Base-by-base conservation (phyloP, 2,329 filamentous ascomycete species). In the Zymoseptoria crescenta region DNA sequence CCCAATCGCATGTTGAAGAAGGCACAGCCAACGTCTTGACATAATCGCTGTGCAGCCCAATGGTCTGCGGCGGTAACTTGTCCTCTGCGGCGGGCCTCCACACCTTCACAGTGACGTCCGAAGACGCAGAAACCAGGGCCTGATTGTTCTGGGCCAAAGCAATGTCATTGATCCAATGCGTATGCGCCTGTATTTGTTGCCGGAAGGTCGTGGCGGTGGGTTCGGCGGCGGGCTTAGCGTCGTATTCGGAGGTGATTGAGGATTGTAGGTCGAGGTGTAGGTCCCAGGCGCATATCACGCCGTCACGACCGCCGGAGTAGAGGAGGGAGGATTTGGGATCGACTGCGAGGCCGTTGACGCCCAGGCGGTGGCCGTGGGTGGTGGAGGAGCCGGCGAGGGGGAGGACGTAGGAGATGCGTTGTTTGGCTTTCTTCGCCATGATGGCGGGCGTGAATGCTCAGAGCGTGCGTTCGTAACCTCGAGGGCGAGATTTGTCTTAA, bases 121-220 rank as follows among this genome's bases (percentile, higher is more conserved):
- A 96, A 4, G 91, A 96, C 20, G 89, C 91, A 8, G 92, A 95
- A 30, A 96, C 87, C 54, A 96, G 80, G 21, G 89, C 88, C 19
- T 85, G 80, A 69, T 92, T 90, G 69, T 86, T 84, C 70, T 91
- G 84, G 7, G 88, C 88, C 57, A 96, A 82, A 21, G 86, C 84
- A 63, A 96, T 89, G 74, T 96, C 92, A 76, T 96, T 96, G 76
- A 96, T 87, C 92, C 92, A 96, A 74, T 96, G 91, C 55, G 91
- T 96, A 74, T 96, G 92, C 8, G 92, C 91, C 72, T 88, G 86
- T 16, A 87, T 83, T 72, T 88, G 83, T 62, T 81, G 80, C 61
- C 82, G 79, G 68, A 84, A 83, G 2, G 77, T 78, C 16, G 83
- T 82, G 8, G 79, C 75, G 55, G 75, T 74, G 49, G 67, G 62